phyloP scores from a whole-genome alignment of 768 basidiomycete species.

The Arthromyces matolae region DNA sequence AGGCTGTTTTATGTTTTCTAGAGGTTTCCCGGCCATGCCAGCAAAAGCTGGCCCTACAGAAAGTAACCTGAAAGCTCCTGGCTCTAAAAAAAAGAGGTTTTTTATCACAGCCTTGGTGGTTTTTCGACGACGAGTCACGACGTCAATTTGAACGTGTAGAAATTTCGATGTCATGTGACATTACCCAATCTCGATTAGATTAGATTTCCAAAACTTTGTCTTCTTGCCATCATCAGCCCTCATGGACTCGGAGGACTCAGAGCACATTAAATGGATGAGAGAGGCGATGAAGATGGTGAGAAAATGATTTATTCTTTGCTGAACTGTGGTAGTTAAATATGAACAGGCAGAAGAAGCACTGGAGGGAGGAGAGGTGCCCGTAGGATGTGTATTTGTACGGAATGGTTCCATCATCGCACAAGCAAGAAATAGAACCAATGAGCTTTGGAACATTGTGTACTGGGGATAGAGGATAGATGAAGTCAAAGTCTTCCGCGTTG shows the following conservation, averaged over 20 bases:
- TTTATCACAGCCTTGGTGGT: too few species aligned
- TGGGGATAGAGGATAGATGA: constrained; percentile 76
- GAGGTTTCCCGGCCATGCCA: constrained; percentile 28
- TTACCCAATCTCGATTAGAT: too few species aligned
- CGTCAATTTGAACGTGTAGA: constrained; percentile 5
- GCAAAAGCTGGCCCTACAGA: constrained; percentile 20
- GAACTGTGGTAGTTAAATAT: too few species aligned
- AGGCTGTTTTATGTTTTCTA: constrained; percentile 25
- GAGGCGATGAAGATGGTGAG: constrained; percentile 80
- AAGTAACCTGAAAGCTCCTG: background rate
- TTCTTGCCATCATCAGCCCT: constrained; percentile 4
- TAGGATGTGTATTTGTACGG: constrained; percentile 93
- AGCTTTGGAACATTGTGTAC: constrained; percentile 82
- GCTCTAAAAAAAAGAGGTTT: background rate
- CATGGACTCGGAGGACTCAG: constrained; percentile 2
- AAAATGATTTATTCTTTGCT: too few species aligned
- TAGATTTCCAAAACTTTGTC: constrained; percentile 12
- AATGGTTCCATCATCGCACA: constrained; percentile 72
- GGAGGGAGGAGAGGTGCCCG: constrained; percentile 83
- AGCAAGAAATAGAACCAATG: constrained; percentile 92
- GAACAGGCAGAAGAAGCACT: constrained; percentile 82
- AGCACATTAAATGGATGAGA: constrained; percentile 70
- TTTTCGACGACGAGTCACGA: too few species aligned
- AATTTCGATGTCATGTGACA: constrained; percentile 1
- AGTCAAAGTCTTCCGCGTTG: constrained; percentile 77